These are phyloP conservation scores for Podospora didyma DNA, from an alignment of 495 filamentous ascomycete genomes.

Conservation along the genomic window DNA sequence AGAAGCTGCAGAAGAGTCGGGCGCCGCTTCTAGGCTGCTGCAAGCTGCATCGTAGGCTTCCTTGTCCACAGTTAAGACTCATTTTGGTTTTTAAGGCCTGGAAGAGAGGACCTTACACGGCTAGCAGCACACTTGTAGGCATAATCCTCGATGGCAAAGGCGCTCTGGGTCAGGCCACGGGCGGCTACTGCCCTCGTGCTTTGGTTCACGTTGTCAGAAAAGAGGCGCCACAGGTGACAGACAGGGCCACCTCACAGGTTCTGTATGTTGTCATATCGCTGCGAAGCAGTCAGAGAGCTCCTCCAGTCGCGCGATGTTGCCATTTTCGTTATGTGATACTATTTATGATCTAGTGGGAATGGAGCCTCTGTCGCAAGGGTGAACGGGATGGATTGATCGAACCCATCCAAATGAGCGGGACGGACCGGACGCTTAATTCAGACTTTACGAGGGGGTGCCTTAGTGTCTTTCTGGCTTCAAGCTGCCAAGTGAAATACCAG, in stretches of 20 bases:
- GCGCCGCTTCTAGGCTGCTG: not conserved
- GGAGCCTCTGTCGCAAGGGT: not conserved
- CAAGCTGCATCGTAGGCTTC: constrained; percentile 41
- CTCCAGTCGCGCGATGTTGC: constrained; percentile 16
- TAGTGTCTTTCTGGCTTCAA: no score
- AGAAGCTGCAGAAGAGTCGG: not conserved
- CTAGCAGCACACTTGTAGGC: constrained; percentile 39
- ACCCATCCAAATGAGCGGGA: no score
- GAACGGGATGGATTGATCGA: no score
- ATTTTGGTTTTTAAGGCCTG: not conserved
- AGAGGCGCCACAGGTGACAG: not conserved
- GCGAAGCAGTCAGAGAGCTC: constrained; percentile 36
- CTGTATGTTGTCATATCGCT: constrained; percentile 51
- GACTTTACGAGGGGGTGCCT: no score
- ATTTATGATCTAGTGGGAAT: not conserved
- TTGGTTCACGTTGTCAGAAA: not conserved
- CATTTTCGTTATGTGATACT: constrained; percentile 15
- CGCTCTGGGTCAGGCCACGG: constrained; percentile 18
- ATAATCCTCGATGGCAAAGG: constrained; percentile 37
- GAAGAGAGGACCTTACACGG: constrained; percentile 24
- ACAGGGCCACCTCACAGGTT: constrained; percentile 35
- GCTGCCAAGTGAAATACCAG: no score
- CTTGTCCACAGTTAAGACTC: constrained; percentile 24
- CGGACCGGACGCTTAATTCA: no score
- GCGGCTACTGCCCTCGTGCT: constrained; percentile 9